Evolutionary conservation across 768 basidiomycete genomes (phyloP).

Genomic region (Boletus rubescentipes): DNA sequence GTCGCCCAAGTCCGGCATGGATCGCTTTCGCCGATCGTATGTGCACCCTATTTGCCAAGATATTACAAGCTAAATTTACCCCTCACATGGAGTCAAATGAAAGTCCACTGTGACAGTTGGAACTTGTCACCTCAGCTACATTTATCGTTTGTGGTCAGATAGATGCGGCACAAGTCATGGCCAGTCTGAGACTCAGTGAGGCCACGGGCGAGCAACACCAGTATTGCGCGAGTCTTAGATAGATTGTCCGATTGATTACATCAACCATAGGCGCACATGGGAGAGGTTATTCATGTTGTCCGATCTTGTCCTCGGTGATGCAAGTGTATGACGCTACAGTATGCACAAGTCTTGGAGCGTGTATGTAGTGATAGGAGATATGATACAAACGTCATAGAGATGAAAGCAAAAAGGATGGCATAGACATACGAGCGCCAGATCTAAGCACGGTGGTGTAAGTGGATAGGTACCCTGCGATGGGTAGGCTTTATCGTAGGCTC

Average conservation of each 20-base stretch:
- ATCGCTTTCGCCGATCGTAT: neutral
- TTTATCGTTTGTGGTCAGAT: neutral
- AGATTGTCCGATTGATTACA: neutral
- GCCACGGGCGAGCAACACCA: neutral
- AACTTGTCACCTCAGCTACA: neutral
- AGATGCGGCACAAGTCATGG: neutral
- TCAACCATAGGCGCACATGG: no score
- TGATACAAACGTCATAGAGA: neutral
- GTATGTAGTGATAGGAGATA: conserved; percentile 5
- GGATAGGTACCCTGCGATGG: neutral
- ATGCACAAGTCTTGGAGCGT: neutral
- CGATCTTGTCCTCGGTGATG: neutral
- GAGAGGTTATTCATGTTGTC: neutral
- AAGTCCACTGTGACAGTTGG: neutral
- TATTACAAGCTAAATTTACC: neutral
- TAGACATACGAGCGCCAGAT: neutral
- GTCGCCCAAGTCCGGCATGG: neutral
- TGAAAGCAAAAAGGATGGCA: neutral
- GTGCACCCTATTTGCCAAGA: neutral
- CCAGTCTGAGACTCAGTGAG: neutral
- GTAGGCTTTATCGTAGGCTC: neutral
- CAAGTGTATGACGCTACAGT: neutral
- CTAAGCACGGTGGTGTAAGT: neutral
- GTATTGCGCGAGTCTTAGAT: conserved; percentile 3
- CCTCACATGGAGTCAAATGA: neutral